Evolutionary conservation across 2,329 filamentous ascomycete genomes (phyloP).

Genomic region (Tolypocladium guangdongense): DNA sequence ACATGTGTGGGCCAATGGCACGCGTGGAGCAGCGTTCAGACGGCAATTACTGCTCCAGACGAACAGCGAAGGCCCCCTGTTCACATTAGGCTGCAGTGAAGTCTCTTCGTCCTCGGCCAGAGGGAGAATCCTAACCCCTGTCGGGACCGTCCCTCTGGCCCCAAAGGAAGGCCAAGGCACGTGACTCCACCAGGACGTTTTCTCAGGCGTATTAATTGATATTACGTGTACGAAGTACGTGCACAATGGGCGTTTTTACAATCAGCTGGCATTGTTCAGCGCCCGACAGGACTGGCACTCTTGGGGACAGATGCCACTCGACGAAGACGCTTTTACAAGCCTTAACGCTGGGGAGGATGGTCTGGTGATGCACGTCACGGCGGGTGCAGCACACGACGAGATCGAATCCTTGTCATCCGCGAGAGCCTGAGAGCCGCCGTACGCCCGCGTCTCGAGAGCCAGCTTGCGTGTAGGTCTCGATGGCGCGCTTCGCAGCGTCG

Average conservation of each 20-base stretch:
- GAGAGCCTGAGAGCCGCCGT: slow-evolving; percentile 37
- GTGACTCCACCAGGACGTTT: too few species aligned
- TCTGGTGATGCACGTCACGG: slow-evolving; percentile 39
- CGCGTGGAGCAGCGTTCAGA: neutral
- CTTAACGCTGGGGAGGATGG: slow-evolving; percentile 32
- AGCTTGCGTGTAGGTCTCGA: slow-evolving; percentile 30
- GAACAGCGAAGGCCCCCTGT: neutral
- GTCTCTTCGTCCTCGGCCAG: too few species aligned
- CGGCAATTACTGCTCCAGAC: neutral
- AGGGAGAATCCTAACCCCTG: too few species aligned
- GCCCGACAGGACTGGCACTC: too few species aligned
- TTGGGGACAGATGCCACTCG: slow-evolving; percentile 49
- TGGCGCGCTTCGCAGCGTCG: slow-evolving; percentile 31
- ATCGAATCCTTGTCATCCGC: slow-evolving; percentile 39
- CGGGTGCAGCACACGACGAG: slow-evolving; percentile 43
- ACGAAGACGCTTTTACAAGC: slow-evolving; percentile 43
- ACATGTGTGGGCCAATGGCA: neutral
- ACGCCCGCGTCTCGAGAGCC: slow-evolving; percentile 28
- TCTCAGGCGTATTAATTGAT: too few species aligned
- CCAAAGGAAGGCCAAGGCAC: too few species aligned
- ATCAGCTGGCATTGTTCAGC: too few species aligned
- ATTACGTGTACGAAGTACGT: too few species aligned
- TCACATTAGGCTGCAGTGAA: too few species aligned
- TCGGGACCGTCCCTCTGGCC: too few species aligned
- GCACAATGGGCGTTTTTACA: too few species aligned